Evolutionary conservation across 192 early-diverging fungal genomes (phyloP).

Genomic region (Coemansia reversa): DNA sequence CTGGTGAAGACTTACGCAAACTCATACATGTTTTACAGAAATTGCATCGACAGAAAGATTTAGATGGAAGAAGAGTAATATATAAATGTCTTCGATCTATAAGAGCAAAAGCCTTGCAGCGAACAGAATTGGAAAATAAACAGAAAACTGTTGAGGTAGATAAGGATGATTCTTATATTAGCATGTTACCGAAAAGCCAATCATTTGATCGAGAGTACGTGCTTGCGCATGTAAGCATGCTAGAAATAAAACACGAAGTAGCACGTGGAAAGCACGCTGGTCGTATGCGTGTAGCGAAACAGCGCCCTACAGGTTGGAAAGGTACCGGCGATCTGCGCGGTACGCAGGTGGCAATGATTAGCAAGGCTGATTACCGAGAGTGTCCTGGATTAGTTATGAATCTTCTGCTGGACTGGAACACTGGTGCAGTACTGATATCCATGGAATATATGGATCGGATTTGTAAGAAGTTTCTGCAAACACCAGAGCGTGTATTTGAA

Average conservation of each 20-base stretch:
- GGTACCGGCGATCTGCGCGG: conserved; percentile 1
- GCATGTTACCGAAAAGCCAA: not conserved
- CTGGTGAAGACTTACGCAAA: too few species aligned
- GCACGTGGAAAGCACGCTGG: conserved; percentile 21
- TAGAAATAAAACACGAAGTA: conserved; percentile 10
- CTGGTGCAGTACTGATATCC: not conserved
- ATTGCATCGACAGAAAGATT: too few species aligned
- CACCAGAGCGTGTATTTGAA: not conserved
- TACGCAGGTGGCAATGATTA: conserved; percentile 10
- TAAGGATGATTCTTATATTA: not conserved
- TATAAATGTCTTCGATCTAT: too few species aligned
- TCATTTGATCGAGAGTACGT: conserved; percentile 7
- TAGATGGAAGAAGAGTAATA: too few species aligned
- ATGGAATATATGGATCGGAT: not conserved
- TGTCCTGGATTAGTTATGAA: conserved; percentile 30
- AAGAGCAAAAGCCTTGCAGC: too few species aligned
- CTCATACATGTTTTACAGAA: too few species aligned
- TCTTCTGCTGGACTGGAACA: conserved; percentile 22
- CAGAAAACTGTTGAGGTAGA: not conserved
- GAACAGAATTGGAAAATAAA: too few species aligned
- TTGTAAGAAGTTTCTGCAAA: not conserved
- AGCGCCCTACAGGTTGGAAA: conserved; percentile 3
- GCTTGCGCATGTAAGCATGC: conserved; percentile 17
- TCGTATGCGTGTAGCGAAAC: not conserved
- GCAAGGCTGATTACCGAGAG: conserved; percentile 1